Base-by-base conservation (phyloP, 2,329 filamentous ascomycete species). In the Hypoxylon sp. region DNA sequence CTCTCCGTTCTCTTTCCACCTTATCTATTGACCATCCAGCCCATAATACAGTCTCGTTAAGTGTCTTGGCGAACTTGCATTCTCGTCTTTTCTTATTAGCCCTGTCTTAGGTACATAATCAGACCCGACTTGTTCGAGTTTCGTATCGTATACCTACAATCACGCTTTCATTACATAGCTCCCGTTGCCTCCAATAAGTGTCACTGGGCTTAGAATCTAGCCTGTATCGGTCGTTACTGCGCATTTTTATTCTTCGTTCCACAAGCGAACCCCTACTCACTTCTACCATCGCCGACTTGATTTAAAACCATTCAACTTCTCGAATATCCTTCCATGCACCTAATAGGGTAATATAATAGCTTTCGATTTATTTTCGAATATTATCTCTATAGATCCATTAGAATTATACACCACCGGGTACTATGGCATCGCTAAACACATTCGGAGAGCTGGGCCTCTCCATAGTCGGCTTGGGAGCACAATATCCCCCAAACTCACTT, bases 401-500 rank as follows among this genome's bases (percentile, higher is more conserved):
- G 39, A n/a, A 7, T 29, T 11, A 27, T 19, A 59, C 27, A 50
- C 47, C n/a, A 19, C 35, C 8, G 17, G 27, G 15, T 19, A 54
- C 42, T 60, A 86, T 86, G 84, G 76, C 82, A 53, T 75, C 81
- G n/a, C 72, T 78, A 51, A 79, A 79, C 69, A 74, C 76, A 11
- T 83, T 84, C 65, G 82, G 81, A 61, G 84, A 86, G 72, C 82
- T 91, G 59, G 85, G 85, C 64, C 87, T 91, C 77, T 87, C 87
- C 65, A 87, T 91, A 68, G 80, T 86, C 46, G 89, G 89, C 10
- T 74, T 91, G 54, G 87, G 85, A 39, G 81, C 83, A 8, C 83
- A 90, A 73, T 91, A 91, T 71, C 89, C 89, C 19, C 87, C 88
- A 1, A 81, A 87, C 70, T 75, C 77, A 8, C 83, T 91, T 67